These are phyloP conservation scores for Nakazawaea laoshanensis DNA, from an alignment of 805 yeast species.

Conservation along the genomic window DNA sequence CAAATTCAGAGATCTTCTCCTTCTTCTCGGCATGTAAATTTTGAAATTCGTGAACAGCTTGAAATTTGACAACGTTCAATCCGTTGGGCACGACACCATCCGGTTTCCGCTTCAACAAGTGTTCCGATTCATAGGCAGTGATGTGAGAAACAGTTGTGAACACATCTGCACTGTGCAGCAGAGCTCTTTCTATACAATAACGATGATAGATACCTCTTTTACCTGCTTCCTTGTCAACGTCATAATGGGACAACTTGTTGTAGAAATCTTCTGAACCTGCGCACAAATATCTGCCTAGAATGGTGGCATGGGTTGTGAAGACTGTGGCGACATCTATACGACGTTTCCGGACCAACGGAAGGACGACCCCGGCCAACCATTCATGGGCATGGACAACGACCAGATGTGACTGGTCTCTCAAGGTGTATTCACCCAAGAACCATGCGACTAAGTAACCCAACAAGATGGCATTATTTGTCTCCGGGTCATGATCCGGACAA, in stretches of 20 bases:
- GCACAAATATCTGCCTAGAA: slow-evolving; percentile 89
- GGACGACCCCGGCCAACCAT: slow-evolving; percentile 96
- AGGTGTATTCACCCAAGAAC: slow-evolving; percentile 93
- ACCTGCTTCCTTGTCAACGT: slow-evolving; percentile 97
- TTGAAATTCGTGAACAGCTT: slow-evolving; percentile 97
- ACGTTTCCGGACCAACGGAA: slow-evolving; percentile 87
- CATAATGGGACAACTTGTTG: slow-evolving; percentile 81
- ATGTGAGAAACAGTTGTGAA: slow-evolving; percentile 96
- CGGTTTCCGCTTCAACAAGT: slow-evolving; percentile 87
- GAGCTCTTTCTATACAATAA: slow-evolving; percentile 93
- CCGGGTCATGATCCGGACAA: slow-evolving; percentile 80
- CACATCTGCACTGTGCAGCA: slow-evolving; percentile 93
- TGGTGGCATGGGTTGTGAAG: slow-evolving; percentile 95
- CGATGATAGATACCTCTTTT: slow-evolving; percentile 96
- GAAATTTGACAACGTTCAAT: slow-evolving; percentile 88
- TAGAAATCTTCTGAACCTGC: slow-evolving; percentile 96
- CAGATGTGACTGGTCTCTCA: slow-evolving; percentile 76
- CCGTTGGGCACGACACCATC: slow-evolving; percentile 98
- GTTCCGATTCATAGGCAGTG: slow-evolving; percentile 94
- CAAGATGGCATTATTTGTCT: slow-evolving; percentile 86
- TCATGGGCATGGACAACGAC: slow-evolving; percentile 94
- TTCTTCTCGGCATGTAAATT: slow-evolving; percentile 88
- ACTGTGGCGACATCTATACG: slow-evolving; percentile 90
- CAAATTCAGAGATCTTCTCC: slow-evolving; percentile 87
- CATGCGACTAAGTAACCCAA: slow-evolving; percentile 93